phyloP scores from a whole-genome alignment of 169 alveolate species.

The Plasmodium fragile region DNA sequence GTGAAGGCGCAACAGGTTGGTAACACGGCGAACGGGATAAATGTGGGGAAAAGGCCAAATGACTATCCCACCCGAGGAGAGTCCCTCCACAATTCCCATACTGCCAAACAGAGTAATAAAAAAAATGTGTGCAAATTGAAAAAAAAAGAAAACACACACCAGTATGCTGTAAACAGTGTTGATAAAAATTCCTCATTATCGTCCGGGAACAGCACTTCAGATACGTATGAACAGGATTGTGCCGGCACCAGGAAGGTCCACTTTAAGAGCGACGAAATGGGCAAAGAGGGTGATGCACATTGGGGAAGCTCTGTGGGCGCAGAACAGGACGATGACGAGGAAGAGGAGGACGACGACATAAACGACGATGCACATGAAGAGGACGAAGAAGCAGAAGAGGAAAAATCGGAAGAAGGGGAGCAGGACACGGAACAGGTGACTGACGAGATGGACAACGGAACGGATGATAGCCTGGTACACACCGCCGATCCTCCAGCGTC shows the following conservation, averaged over 20 bases:
- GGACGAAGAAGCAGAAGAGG: conserved; percentile 2
- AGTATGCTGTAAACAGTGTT: not conserved
- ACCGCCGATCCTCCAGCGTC: not conserved
- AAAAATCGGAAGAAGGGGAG: not conserved
- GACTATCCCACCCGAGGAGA: not conserved
- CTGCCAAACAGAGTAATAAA: not conserved
- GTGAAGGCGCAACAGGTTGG: not conserved
- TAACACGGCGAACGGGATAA: not conserved
- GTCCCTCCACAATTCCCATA: not conserved
- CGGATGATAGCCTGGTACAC: not conserved
- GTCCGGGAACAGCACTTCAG: conserved; percentile 27
- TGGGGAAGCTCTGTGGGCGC: not conserved
- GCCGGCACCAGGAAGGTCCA: not conserved
- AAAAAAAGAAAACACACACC: conserved; percentile 4
- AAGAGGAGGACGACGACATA: not conserved
- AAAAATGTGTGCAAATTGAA: conserved; percentile 16
- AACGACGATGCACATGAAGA: not conserved
- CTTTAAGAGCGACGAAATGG: not conserved
- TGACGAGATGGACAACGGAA: not conserved
- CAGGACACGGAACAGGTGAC: conserved; percentile 20
- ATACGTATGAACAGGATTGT: not conserved
- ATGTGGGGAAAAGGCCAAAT: not conserved
- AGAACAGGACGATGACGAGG: not conserved
- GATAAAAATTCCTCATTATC: not conserved
- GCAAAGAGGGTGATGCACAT: not conserved